Evolutionary conservation across 2,329 filamentous ascomycete species (phyloP), one percentile per base, ranked within the genome.

Genomic region (Talaromyces sp.): DNA sequence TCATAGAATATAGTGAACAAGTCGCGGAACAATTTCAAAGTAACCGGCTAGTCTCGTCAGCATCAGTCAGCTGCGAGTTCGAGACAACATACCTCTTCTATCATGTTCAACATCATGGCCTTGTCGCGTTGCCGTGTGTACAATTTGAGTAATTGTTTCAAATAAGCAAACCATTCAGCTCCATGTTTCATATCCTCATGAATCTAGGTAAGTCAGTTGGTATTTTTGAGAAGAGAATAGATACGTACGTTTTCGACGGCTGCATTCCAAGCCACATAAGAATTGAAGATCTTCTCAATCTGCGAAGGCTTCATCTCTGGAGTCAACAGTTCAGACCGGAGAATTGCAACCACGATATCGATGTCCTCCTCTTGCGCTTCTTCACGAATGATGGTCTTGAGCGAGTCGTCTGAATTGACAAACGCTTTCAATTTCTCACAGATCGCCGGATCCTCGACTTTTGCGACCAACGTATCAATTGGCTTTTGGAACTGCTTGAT

Each of bases 1-100:
- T 99, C 94, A 75, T 99, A 99, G 77, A 99, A 99, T 70, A 99
- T 97, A 35, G 91, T 96, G 73, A 99, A 97, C 22, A 99, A 81
- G 68, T 99, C 94, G 50, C 91, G 86, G 81, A 99, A 94, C 28
- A 99, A 82, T 70, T 95, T 89, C n/a, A 99, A 80, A 0, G 94
- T 97, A n/a, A 93, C 92, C 0, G 94, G 91, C 77, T 79, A 19
- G 25, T 15, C n/a, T 19, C 22, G n/a, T 64, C 37, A 64, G 63
- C 45, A 36, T n/a, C n/a, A 31, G 13, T 35, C n/a, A 28, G 1
- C 17, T 9, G 21, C 15, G 25, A 45, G 51, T 8, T 46, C 15
- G 6, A 25, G 17, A 5, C 54, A 19, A 58, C 70, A 57, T 70
- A 78, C 77, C 69, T 99, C 93, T 75, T 97, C 92, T 54, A 99